These are phyloP conservation scores for Schizochytrium sp. DNA, from an alignment of 108 stramenopile genomes.

Conservation along the genomic window DNA sequence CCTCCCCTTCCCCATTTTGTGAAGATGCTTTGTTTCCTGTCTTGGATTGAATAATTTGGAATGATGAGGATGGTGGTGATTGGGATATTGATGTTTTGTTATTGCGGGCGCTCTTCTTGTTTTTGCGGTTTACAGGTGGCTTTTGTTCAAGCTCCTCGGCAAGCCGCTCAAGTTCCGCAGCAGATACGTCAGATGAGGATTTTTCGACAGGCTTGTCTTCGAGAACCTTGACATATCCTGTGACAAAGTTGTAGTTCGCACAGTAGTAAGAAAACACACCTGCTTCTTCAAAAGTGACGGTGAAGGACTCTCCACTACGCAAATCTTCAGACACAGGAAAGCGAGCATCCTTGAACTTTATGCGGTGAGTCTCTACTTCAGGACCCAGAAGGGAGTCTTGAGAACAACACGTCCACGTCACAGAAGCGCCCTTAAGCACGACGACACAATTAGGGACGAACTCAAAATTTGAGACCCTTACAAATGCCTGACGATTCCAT, in stretches of 20 bases:
- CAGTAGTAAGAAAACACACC: conserved; percentile 46
- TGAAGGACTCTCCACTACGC: conserved; percentile 53
- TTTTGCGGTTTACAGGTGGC: neutral
- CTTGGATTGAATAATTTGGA: too few species aligned
- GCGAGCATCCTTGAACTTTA: conserved; percentile 23
- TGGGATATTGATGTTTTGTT: neutral
- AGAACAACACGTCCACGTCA: conserved; percentile 34
- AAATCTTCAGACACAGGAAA: conserved; percentile 17
- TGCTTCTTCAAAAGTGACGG: conserved; percentile 36
- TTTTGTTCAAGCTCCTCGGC: neutral
- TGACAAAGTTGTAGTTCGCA: conserved; percentile 38
- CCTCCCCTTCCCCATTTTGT: too few species aligned
- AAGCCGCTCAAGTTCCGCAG: conserved; percentile 16
- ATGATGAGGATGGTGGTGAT: neutral
- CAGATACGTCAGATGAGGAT: neutral
- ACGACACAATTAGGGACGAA: conserved; percentile 53
- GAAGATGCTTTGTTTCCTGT: too few species aligned
- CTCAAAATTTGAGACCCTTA: conserved; percentile 34
- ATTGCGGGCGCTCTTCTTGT: neutral
- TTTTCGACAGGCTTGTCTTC: conserved; percentile 5
- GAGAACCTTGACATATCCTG: conserved; percentile 52
- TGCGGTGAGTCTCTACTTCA: conserved; percentile 54
- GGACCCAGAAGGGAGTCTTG: conserved; percentile 17
- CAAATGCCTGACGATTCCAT: neutral
- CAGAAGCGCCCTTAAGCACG: neutral